Evolutionary conservation across 1,139 yeast species (phyloP), one percentile per base, ranked within the genome.

Genomic region (Candida sp.): DNA sequence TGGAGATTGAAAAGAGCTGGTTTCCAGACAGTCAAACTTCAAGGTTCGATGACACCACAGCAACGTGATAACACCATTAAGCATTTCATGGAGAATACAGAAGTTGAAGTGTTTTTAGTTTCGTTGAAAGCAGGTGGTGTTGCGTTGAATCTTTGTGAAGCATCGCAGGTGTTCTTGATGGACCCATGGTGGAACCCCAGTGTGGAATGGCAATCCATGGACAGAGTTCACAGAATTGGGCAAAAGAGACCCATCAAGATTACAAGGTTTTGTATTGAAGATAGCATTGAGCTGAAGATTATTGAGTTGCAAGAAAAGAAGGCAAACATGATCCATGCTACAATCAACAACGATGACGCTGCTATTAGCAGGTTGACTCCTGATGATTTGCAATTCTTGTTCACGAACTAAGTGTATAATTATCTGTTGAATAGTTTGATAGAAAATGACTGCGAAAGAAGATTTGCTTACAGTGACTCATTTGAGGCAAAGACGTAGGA

Each of bases 141-240:
- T 35, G 99, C 99, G 0, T 78, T 94, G 58, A 94, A 94, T 66
- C 77, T 94, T 59, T 93, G 98, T 63, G 99, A 96, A 65, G 99
- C 99, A 0, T 91, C 96, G 1, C 98, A 93, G 60, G 98, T 94
- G 39, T 94, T 94, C 60, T 78, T 94, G 47, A 78, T 94, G 77
- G 99, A 94, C 63, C 98, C 98, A 28, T 94, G 99, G 98, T 94
- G 98, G 98, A 94, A 94, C 65, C 98, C 98, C 1, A 88, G 96
- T 61, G 96, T 92, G 4, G 98, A 94, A 69, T 94, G 98, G 93
- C 99, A 94, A 68, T 89, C 96, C 46, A 97, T 96, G 73, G 99
- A 96, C 69, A 85, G 99, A 70, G 98, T 94, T 25, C 99, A 94
- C 70, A 85, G 99, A 72, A 94, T 94, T 56, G 98, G 98, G 4